These are phyloP conservation scores for Cyclotella baltica DNA, from an alignment of 108 stramenopile genomes.

Conservation along the genomic window DNA sequence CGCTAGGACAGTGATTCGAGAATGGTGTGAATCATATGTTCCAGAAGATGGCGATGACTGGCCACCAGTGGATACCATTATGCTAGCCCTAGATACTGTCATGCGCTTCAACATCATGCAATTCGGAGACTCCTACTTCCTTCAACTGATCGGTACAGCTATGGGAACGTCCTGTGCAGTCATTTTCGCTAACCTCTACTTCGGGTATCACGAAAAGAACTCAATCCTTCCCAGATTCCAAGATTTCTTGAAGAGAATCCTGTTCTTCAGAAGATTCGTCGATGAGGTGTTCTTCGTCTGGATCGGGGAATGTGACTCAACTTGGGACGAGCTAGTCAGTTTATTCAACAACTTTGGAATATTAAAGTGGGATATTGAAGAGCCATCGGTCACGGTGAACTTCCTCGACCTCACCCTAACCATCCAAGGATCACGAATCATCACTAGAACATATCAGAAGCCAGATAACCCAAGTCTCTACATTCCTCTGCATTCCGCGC, in stretches of 20 bases:
- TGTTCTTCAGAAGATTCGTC: background rate
- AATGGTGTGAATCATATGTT: background rate
- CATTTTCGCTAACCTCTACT: constrained; percentile 29
- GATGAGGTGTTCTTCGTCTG: constrained; percentile 4
- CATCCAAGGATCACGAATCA: background rate
- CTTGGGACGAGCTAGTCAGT: background rate
- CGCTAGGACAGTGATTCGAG: background rate
- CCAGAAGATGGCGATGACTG: background rate
- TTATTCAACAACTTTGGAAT: too few species aligned
- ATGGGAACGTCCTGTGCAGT: constrained; percentile 37
- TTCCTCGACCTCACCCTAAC: constrained; percentile 22
- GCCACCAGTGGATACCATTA: background rate
- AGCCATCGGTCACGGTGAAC: background rate
- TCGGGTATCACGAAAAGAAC: constrained; percentile 17
- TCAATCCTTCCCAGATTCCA: background rate
- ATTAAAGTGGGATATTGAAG: constrained; percentile 8
- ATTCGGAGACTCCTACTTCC: constrained; percentile 32
- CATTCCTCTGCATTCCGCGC: too few species aligned
- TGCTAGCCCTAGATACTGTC: background rate
- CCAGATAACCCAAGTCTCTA: constrained; percentile 21
- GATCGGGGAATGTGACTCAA: background rate
- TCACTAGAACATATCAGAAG: too few species aligned
- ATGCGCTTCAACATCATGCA: constrained; percentile 18
- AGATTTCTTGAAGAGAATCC: background rate
- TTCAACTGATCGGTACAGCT: constrained; percentile 25